Base-by-base conservation (phyloP, 2,329 filamentous ascomycete species). In the Metarhizium album region DNA sequence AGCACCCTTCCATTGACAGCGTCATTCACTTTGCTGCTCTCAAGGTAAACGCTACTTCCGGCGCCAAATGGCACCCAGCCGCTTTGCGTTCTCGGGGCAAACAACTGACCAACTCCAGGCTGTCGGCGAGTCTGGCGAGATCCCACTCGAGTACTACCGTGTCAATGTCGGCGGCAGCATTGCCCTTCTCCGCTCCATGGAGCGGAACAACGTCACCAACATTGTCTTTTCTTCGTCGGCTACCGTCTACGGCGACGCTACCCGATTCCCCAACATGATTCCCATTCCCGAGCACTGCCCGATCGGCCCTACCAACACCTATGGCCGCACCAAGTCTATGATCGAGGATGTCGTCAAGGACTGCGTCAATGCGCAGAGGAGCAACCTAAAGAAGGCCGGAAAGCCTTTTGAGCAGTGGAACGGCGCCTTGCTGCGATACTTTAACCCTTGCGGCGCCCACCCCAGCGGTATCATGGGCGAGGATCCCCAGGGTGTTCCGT, bases 211-310 rank as follows among this genome's bases (percentile, higher is more conserved):
- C 70, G 90, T 98, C 60, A 81, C 82, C 72, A 97, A 95, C 76
- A 93, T 98, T 63, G 93, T 98, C 71, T 98, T 98, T 75, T 97
- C 91, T 54, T 96, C 90, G 55, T 96, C 90, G 1, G 93, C 93
- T 33, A 98, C 94, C 59, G 93, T 98, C 59, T 98, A 98, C 70
- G 93, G 93, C 65, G 94, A 98, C 70, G 93, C 91, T 49, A 97
- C 93, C 45, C 87, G 90, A 66, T 88, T 96, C 73, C 83, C 86
- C 59, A 86, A 94, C 78, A 98, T 98, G 93, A 98, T 98, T 58
- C 93, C 93, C 57, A 98, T 98, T 64, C 93, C 93, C 48, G 93
- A 98, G 74, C 77, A 87, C 70, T 98, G 93, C 78, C 93, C 94
- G 54, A 88, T 95, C 56, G 91, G 90, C 48, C 89, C 93, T 14